Evolutionary conservation across 108 stramenopile genomes (phyloP).

Genomic region (Cyclostephanos invisitatus): DNA sequence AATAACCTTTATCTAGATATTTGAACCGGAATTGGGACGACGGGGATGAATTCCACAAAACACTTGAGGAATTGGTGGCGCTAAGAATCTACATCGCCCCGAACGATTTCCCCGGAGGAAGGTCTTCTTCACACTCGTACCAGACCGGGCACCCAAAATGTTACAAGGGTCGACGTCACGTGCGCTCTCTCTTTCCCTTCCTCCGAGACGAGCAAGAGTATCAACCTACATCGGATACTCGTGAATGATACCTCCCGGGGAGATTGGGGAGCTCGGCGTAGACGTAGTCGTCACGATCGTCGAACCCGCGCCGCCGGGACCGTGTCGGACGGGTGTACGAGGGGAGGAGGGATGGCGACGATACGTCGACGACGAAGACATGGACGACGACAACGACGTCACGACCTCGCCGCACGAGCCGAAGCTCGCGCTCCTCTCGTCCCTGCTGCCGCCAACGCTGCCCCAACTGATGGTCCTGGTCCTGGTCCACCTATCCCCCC

Average conservation of each 20-base stretch:
- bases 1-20: too few relatives aligned
- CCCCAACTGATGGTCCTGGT: conserved; percentile 79
- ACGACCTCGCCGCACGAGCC: conserved; percentile 13
- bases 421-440: conserved; percentile 9
- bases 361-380: neutral
- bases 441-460: conserved; percentile 38
- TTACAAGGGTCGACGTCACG: too few relatives aligned
- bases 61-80: too few relatives aligned
- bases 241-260: conserved; percentile 42
- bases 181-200: too few relatives aligned
- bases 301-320: neutral
- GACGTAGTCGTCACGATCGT: neutral
- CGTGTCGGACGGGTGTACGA: neutral
- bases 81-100: too few relatives aligned
- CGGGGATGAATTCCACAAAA: too few relatives aligned
- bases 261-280: conserved; percentile 32
- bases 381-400: neutral
- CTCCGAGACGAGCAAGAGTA: too few relatives aligned
- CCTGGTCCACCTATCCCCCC: conserved; percentile 76
- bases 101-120: too few relatives aligned
- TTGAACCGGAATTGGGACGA: too few relatives aligned
- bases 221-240: conserved; percentile 12
- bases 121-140: too few relatives aligned
- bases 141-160: too few relatives aligned
- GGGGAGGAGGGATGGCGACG: neutral